phyloP scores from a whole-genome alignment of 164 flowering plant genomes.

The Vitis riparia region DNA sequence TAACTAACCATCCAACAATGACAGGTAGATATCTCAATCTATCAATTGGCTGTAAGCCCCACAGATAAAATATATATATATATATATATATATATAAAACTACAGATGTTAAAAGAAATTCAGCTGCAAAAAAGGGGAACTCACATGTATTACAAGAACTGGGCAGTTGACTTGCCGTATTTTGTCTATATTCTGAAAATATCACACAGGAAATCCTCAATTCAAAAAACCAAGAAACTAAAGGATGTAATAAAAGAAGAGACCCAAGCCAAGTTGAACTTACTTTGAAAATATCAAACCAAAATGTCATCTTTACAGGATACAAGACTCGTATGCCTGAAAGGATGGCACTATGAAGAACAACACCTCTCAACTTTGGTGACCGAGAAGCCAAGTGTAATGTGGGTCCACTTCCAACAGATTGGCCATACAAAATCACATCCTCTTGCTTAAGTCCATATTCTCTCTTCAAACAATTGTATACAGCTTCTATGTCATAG shows the following conservation, averaged over 20 bases:
- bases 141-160: slow-evolving; percentile 96
- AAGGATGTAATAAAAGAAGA: slow-evolving; percentile 3
- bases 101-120: too few relatives aligned
- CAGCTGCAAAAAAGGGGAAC: slow-evolving; percentile 17
- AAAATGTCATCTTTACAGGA: slow-evolving; percentile 86
- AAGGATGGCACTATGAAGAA: slow-evolving; percentile 92
- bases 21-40: too few relatives aligned
- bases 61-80: too few relatives aligned
- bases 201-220: slow-evolving; percentile 6
- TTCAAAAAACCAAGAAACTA: background rate
- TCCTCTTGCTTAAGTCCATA: slow-evolving; percentile 83
- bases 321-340: slow-evolving; percentile 89
- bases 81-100: too few relatives aligned
- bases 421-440: slow-evolving; percentile 84
- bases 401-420: slow-evolving; percentile 97
- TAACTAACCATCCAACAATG: too few relatives aligned
- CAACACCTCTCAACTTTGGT: slow-evolving; percentile 65
- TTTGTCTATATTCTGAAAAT: slow-evolving; percentile 90
- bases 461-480: slow-evolving; percentile 76
- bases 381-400: slow-evolving; percentile 75
- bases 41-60: too few relatives aligned
- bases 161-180: slow-evolving; percentile 77
- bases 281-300: slow-evolving; percentile 97
- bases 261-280: slow-evolving; percentile 12
- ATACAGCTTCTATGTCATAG: slow-evolving; percentile 89